Evolutionary conservation across 2,329 filamentous ascomycete species (phyloP).

Genomic region (Pseudogymnoascus sp.): DNA sequence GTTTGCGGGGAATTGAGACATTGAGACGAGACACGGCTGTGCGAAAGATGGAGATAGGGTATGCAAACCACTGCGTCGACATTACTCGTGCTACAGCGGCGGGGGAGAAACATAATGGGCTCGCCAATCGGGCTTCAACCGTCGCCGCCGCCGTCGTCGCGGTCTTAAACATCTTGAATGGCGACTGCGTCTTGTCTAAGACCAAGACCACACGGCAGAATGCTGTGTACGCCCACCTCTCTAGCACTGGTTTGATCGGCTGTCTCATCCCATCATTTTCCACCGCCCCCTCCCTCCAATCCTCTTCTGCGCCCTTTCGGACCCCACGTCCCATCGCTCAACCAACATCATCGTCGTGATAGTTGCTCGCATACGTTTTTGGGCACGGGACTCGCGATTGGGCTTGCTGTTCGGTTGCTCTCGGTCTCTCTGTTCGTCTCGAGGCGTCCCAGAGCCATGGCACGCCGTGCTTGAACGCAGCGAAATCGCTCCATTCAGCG

Average conservation of each 20-base stretch:
- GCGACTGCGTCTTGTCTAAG: background rate
- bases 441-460: background rate
- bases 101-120: background rate
- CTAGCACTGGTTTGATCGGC: background rate
- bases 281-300: background rate
- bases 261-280: background rate
- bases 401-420: background rate
- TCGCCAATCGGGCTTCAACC: conserved; percentile 1
- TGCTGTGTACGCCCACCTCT: background rate
- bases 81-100: background rate
- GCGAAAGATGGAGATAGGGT: background rate
- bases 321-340: background rate
- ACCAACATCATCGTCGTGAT: background rate
- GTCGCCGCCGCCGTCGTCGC: background rate
- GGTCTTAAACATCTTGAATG: background rate
- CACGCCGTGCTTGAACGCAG: background rate
- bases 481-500: background rate
- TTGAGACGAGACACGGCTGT: background rate
- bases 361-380: background rate
- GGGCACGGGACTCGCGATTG: background rate
- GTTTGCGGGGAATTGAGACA: background rate
- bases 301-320: background rate
- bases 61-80: background rate
- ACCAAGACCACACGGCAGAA: background rate
- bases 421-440: background rate